phyloP scores from a whole-genome alignment of 1,284 basidiomycete genomes.

The Trichosporon faecale region DNA sequence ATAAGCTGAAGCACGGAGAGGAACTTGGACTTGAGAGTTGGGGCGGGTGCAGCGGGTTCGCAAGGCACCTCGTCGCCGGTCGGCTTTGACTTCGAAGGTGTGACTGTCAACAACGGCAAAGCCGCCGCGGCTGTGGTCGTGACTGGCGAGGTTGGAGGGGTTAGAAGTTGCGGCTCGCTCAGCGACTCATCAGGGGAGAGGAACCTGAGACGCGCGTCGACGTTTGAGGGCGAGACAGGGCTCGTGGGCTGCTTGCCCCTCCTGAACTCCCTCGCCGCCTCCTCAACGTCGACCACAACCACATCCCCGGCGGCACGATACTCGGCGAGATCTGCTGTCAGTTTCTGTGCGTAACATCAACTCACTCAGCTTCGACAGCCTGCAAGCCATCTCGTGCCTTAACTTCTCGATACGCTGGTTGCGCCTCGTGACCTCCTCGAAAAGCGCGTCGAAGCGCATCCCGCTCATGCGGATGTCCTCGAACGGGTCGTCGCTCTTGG shows the following conservation, averaged over 20 bases:
- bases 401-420: not conserved
- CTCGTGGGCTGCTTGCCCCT: not conserved
- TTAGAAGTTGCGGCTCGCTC: not conserved
- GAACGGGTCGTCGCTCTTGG: not conserved
- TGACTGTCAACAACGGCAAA: too few species aligned
- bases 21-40: not conserved
- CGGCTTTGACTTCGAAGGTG: not conserved
- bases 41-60: too few species aligned
- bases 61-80: not conserved
- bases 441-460: not conserved
- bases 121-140: not conserved
- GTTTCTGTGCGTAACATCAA: not conserved
- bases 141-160: not conserved
- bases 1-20: not conserved
- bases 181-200: not conserved
- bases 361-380: not conserved
- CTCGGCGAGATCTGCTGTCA: not conserved
- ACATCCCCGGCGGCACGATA: not conserved
- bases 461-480: not conserved
- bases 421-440: not conserved
- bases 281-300: not conserved
- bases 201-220: not conserved
- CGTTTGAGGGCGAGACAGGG: not conserved
- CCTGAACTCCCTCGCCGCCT: too few species aligned
- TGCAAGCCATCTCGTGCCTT: not conserved